Evolutionary conservation across 768 basidiomycete genomes (phyloP).

Genomic region (Hypholoma fasciculare): DNA sequence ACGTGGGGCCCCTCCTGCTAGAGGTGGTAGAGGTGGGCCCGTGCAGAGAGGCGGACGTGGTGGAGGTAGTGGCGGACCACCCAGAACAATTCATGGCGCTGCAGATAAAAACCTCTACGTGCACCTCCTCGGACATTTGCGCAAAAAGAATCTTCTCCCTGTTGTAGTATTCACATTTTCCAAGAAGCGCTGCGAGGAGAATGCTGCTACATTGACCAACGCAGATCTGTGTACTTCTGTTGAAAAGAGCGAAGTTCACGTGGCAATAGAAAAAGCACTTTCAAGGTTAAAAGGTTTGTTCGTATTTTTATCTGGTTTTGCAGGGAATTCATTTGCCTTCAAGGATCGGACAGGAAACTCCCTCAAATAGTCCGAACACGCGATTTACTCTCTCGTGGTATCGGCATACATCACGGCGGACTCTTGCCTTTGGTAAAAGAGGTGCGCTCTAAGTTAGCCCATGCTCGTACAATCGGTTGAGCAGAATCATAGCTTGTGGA

Average conservation of each 20-base stretch:
- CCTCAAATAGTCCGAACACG: slow-evolving; percentile 93
- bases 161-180: slow-evolving; percentile 97
- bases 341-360: slow-evolving; percentile 88
- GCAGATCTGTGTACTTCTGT: slow-evolving; percentile 83
- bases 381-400: slow-evolving; percentile 86
- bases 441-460: slow-evolving; percentile 38
- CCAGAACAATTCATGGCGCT: slow-evolving; percentile 63
- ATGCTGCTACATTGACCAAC: slow-evolving; percentile 87
- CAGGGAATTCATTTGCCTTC: not conserved
- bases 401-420: slow-evolving; percentile 97
- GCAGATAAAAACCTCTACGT: slow-evolving; percentile 93
- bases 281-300: slow-evolving; percentile 81
- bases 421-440: slow-evolving; percentile 96
- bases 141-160: slow-evolving; percentile 85
- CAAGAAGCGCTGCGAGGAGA: slow-evolving; percentile 96
- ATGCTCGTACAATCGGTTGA: slow-evolving; percentile 2
- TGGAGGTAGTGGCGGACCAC: slow-evolving; percentile 40
- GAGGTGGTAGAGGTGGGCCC: slow-evolving; percentile 42
- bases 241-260: slow-evolving; percentile 97
- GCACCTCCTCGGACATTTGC: slow-evolving; percentile 82
- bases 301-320: slow-evolving; percentile 5
- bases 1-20: slow-evolving; percentile 41
- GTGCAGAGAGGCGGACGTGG: slow-evolving; percentile 44
- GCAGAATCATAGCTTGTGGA: slow-evolving; percentile 75
- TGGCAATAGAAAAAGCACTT: slow-evolving; percentile 90